Conservation (phyloP, 805 yeast species). For the Nematodospora valgi region DNA sequence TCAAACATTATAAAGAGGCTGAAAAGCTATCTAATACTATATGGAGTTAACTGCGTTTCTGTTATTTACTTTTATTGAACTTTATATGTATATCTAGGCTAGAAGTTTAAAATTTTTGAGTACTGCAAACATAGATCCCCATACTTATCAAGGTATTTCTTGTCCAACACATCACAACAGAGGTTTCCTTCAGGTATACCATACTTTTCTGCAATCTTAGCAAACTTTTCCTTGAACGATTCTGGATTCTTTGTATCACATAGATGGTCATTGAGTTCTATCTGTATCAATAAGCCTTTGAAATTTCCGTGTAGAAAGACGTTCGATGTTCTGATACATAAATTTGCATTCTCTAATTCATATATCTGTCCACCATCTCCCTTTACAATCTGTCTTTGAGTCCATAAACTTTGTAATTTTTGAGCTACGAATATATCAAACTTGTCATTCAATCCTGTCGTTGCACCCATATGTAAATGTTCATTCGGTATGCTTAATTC, state of each 20-base stretch:
- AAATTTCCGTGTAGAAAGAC: constrained; percentile 72
- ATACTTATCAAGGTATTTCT: constrained; percentile 22
- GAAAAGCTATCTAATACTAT: too few species aligned
- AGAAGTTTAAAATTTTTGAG: constrained; percentile 38
- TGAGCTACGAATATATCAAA: constrained; percentile 53
- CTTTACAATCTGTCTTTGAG: constrained; percentile 59
- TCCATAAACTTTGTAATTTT: constrained; percentile 70
- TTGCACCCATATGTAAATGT: constrained; percentile 49
- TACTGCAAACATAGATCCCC: constrained; percentile 43
- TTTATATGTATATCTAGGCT: too few species aligned
- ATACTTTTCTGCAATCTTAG: constrained; percentile 26
- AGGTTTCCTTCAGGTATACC: constrained; percentile 39
- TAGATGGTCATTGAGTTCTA: constrained; percentile 33
- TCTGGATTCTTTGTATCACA: constrained; percentile 13
- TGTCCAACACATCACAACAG: constrained; percentile 28
- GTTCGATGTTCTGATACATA: constrained; percentile 62
- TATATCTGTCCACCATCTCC: constrained; percentile 76
- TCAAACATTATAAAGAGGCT: background rate
- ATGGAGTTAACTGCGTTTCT: too few species aligned
- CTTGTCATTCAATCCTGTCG: constrained; percentile 52
- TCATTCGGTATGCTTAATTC: constrained; percentile 29
- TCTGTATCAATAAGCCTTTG: constrained; percentile 64
- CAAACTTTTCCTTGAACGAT: constrained; percentile 18
- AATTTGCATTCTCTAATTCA: constrained; percentile 49
- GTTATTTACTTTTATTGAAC: too few species aligned